Base-by-base conservation (phyloP, 805 yeast species). In the Brettanomyces naardenensis region DNA sequence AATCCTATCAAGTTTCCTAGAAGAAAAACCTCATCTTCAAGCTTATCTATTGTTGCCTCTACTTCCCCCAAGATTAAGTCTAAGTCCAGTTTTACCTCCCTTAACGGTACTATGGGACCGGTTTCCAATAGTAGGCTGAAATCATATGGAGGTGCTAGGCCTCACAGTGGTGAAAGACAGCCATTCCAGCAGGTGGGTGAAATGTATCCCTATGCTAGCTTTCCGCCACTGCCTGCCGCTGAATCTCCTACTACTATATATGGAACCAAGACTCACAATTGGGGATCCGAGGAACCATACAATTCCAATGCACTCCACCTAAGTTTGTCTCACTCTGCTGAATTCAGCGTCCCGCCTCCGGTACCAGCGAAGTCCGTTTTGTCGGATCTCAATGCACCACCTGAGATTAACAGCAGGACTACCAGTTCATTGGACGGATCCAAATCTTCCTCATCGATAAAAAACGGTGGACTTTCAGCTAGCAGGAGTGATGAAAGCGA, bases 241-340 rank as follows among this genome's bases (percentile, higher is more conserved):
- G 22, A 15, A 5, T 38, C 47, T 4, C 36, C 53, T 10, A 48
- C 55, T 3, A 57, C 62, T 0, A 58, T 58, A 2, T 46, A 45
- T 35, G 63, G 63, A 2, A 57, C 59, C 3, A 50, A 48, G 33
- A 46, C 53, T 1, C 61, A 58, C 42, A 46, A 52, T 34, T 58
- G 63, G 63, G 38, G 38, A 6, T 11, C 18, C 6, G 33, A 15
- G 5, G 33, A 30, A n/a, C n/a, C 13, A 11, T 14, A 27, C 7
- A 11, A 11, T 23, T 23, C 26, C 10, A 23, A 23, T 23, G 11
- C 26, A 23, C 26, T 23, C 11, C 26, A 23, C 11, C 26, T 11
- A 9, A 11, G 26, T 11, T 11, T 23, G 11, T n/a, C n/a, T n/a
- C n/a, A n/a, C n/a, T n/a, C n/a, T n/a, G n/a, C n/a, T n/a, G n/a